Conservation (phyloP, 805 yeast genomes). For the Candida ortonii region DNA sequence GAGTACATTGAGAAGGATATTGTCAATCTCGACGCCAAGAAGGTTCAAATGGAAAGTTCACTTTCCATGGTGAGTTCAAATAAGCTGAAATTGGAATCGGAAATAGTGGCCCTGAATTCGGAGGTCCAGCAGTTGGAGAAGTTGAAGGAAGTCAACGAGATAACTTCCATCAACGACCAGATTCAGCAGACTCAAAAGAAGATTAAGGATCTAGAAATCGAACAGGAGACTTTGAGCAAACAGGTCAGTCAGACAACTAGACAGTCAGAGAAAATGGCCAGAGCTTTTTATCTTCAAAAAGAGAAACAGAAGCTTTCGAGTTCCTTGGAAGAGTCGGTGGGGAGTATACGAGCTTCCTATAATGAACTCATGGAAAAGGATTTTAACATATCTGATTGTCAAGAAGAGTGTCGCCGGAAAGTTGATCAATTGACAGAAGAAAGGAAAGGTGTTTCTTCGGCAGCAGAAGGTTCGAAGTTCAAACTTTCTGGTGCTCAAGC, state of each 20-base stretch:
- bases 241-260: slow-evolving; percentile 50
- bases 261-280: slow-evolving; percentile 59
- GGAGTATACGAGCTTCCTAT: slow-evolving; percentile 2
- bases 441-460: background rate
- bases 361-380: slow-evolving; percentile 2
- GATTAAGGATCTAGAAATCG: slow-evolving; percentile 38
- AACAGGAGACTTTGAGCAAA: slow-evolving; percentile 51
- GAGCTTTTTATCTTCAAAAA: slow-evolving; percentile 34
- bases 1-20: slow-evolving; percentile 43
- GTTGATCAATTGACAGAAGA: background rate
- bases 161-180: slow-evolving; percentile 32
- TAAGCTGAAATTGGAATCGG: slow-evolving; percentile 47
- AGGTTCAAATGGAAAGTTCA: slow-evolving; percentile 36
- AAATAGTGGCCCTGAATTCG: slow-evolving; percentile 39
- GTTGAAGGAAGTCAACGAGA: slow-evolving; percentile 28
- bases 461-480: slow-evolving; percentile 3
- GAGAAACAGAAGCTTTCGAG: slow-evolving; percentile 7
- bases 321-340: slow-evolving; percentile 1
- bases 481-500: slow-evolving; percentile 8
- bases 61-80: slow-evolving; percentile 39
- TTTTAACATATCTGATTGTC: slow-evolving; percentile 3
- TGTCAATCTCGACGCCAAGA: slow-evolving; percentile 33
- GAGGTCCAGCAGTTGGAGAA: slow-evolving; percentile 35
- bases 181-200: slow-evolving; percentile 39
- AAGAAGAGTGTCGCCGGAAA: slow-evolving; percentile 1